phyloP scores from a whole-genome alignment of 495 filamentous ascomycete genomes.

The Daldinia concentrica region DNA sequence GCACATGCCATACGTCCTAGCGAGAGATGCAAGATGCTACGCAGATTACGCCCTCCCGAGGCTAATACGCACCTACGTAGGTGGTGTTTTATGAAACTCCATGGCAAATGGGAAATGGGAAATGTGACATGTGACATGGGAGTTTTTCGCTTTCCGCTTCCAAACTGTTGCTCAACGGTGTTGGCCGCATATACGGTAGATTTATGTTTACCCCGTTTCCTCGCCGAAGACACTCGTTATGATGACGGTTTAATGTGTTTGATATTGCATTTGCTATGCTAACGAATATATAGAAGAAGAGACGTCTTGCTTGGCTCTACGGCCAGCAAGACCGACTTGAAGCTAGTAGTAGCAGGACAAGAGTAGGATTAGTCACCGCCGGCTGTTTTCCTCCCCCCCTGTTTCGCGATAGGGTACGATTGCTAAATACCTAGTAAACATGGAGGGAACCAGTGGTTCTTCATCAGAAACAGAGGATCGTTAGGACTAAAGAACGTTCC shows the following conservation, averaged over 20 bases:
- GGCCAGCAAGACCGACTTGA: conserved; percentile 10
- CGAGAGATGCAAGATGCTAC: conserved; percentile 10
- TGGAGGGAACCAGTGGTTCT: conserved; percentile 8
- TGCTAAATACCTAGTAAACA: conserved; percentile 18
- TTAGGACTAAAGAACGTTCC: conserved; percentile 33
- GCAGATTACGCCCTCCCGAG: conserved; percentile 1
- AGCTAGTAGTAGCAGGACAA: conserved; percentile 4
- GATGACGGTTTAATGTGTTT: neutral
- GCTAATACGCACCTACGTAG: conserved; percentile 1
- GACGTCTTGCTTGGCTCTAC: conserved; percentile 5
- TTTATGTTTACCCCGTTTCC: neutral
- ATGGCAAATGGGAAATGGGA: conserved; percentile 10
- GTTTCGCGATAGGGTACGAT: conserved; percentile 9
- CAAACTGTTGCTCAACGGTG: neutral
- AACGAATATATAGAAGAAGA: conserved; percentile 27
- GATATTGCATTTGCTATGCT: conserved; percentile 27
- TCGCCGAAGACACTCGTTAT: neutral
- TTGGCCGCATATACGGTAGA: neutral
- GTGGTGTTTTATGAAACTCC: neutral
- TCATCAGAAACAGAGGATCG: conserved; percentile 13
- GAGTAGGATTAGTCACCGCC: neutral
- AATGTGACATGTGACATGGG: conserved; percentile 7
- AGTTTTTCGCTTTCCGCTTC: conserved; percentile 1
- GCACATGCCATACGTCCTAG: conserved; percentile 19
- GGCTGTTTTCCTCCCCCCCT: neutral